A percentile compares a stretch with the other conserved stretches of the same genome.
Conservation (phyloP, 31 red algal genomes). For the Porphyra umbilicalis region DNA sequence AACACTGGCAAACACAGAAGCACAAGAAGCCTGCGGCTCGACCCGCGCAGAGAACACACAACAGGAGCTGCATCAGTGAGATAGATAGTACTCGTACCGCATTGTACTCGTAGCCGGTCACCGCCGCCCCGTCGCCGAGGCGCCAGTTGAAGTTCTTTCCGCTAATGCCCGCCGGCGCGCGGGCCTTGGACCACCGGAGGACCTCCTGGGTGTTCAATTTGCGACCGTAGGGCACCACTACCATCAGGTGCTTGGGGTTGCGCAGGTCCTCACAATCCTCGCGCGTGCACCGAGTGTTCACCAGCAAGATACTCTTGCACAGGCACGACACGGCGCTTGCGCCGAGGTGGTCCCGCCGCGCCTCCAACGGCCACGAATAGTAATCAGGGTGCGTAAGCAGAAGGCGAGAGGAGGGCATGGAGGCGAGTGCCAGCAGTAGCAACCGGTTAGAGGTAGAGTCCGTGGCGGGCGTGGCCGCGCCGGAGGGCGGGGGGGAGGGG, state of each 20-base stretch:
- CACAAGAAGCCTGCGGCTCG: too few relatives aligned
- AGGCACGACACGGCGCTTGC: slow-evolving; percentile 27
- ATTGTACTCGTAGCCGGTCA: slow-evolving; percentile 62
- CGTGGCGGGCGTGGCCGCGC: not conserved
- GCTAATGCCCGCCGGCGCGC: slow-evolving; percentile 7
- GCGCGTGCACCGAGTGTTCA: slow-evolving; percentile 9
- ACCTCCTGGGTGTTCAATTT: slow-evolving; percentile 30
- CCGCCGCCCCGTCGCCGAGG: slow-evolving; percentile 34
- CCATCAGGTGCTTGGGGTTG: slow-evolving; percentile 30
- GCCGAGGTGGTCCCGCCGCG: slow-evolving; percentile 27
- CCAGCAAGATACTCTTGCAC: slow-evolving; percentile 54
- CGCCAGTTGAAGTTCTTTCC: slow-evolving; percentile 33
- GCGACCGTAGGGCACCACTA: slow-evolving; percentile 35
- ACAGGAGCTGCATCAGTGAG: too few relatives aligned
- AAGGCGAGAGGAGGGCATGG: not conserved
- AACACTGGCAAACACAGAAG: too few relatives aligned
- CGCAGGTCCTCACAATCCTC: slow-evolving; percentile 1
- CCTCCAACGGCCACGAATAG: slow-evolving; percentile 41
- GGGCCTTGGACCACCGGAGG: slow-evolving; percentile 10
- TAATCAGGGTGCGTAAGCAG: slow-evolving; percentile 9
- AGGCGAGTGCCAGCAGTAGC: not conserved
- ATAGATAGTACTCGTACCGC: too few relatives aligned
- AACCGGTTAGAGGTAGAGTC: not conserved
- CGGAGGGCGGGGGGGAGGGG: not conserved
- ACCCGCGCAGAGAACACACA: too few relatives aligned